Base-by-base conservation (phyloP, 179 eudicot genomes). In the Sideroxylon spinosum region DNA sequence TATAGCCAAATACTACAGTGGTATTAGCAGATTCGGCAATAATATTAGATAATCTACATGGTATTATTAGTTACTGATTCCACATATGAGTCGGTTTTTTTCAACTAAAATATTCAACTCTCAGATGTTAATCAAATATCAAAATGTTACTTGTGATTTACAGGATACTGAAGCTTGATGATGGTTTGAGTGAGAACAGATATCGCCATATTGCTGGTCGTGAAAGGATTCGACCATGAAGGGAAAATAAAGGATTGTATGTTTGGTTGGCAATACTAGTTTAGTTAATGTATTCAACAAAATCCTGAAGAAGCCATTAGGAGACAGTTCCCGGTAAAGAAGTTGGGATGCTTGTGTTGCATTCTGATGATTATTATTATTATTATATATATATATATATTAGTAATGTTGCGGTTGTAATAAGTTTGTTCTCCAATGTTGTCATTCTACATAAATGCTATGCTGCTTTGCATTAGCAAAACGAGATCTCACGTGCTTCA, bases 161-260 rank as follows among this genome's bases (percentile, higher is more conserved):
- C 5, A 69, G 73, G 73, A 12, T 10, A 44, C 16, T 69, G 55
- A 69, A 69, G 56, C 28, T 69, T 69, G 28, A 44, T 69, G 55
- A 46, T 69, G 73, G 56, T 20, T 20, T 14, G 11, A n/a, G 56
- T 28, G 28, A 46, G 55, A 44, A 46, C 9, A 17, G 20, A 16
- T 20, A 68, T 32, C 52, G 2, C 71, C 50, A 16, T n/a, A 6
- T 37, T 44, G 71, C 73, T 28, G 48, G 3, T 69, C 5, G 71
- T 44, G 50, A 28, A 67, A 59, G 20, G 63, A 59, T 59, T 59
- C 20, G 23, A 59, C 23, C n/a, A 3, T 13, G 20, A 29, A 65
- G 48, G 69, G 48, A 65, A 13, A 29, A 65, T 65, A 19, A 65
- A 65, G 19, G 63, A 59, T n/a, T 59, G 25, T 22, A 59, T n/a